Percentiles rank a stretch among this genome's conserved stretches.
Evolutionary conservation across 2,329 filamentous ascomycete genomes (phyloP).

Genomic region (Neonectria sp.): DNA sequence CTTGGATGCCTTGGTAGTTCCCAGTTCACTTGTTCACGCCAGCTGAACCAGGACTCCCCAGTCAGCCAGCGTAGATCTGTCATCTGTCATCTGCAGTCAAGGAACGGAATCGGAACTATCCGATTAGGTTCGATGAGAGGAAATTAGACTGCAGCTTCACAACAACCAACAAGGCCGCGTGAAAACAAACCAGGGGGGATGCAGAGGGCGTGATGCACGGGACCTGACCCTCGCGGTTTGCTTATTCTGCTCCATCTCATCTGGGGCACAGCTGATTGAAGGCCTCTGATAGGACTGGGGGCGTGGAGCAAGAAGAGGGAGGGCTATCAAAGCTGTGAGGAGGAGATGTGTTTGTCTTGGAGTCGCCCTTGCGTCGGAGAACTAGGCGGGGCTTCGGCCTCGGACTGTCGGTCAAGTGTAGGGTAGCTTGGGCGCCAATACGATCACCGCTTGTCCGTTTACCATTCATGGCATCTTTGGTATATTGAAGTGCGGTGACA

Average conservation of each 20-base stretch:
- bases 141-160: background rate
- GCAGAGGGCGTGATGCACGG: background rate
- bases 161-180: background rate
- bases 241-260: background rate
- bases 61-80: background rate
- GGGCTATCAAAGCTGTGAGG: background rate
- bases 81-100: background rate
- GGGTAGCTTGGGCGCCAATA: background rate
- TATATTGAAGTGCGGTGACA: too few species aligned
- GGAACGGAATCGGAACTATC: background rate
- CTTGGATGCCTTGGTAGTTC: background rate
- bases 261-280: background rate
- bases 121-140: background rate
- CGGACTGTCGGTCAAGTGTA: background rate
- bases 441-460: background rate
- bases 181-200: background rate
- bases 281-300: background rate
- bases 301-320: background rate
- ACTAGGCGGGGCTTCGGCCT: background rate
- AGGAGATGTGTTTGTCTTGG: slow-evolving; percentile 2
- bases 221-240: background rate
- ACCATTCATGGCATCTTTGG: background rate
- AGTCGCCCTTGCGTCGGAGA: too few species aligned
- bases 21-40: background rate
- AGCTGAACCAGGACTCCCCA: background rate